These are phyloP conservation scores for Psilocybe subaeruginosa DNA, from an alignment of 768 basidiomycete genomes.

Conservation along the genomic window DNA sequence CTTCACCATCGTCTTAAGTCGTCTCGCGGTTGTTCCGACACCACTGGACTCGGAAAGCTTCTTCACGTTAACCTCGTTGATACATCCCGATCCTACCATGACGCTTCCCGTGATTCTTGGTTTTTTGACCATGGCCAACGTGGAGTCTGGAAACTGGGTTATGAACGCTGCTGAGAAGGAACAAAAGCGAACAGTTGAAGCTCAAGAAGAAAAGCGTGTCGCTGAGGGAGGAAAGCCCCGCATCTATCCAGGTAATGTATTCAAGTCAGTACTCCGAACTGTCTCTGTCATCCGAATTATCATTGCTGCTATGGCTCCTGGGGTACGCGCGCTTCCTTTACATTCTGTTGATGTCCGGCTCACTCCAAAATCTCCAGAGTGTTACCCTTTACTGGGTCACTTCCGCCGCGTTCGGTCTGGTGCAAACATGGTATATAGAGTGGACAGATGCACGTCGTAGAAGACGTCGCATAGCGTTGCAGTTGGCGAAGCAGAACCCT, in stretches of 20 bases:
- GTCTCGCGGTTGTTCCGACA: constrained; percentile 58
- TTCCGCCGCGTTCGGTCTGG: constrained; percentile 72
- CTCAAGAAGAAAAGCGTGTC: constrained; percentile 48
- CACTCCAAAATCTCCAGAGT: constrained; percentile 42
- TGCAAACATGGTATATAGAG: constrained; percentile 77
- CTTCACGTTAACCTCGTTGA: constrained; percentile 69
- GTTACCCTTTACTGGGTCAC: constrained; percentile 78
- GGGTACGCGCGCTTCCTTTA: constrained; percentile 42
- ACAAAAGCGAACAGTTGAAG: constrained; percentile 49
- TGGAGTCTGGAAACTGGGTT: constrained; percentile 79
- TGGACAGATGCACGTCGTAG: constrained; percentile 55
- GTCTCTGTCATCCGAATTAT: constrained; percentile 70
- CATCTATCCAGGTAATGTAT: constrained; percentile 44
- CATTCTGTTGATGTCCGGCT: background rate
- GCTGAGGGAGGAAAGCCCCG: constrained; percentile 48
- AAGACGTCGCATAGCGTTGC: constrained; percentile 18
- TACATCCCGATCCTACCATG: constrained; percentile 73
- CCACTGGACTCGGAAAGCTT: constrained; percentile 81
- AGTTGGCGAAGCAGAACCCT: background rate
- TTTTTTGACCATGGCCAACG: constrained; percentile 75
- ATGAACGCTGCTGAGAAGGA: constrained; percentile 59
- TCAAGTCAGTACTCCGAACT: constrained; percentile 57
- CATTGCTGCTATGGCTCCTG: constrained; percentile 69
- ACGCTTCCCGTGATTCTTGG: constrained; percentile 73
- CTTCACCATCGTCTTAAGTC: constrained; percentile 60